Evolutionary conservation across 179 eudicot genomes (phyloP), one percentile per base, ranked within the genome.

Genomic region (Corrigiola litoralis): DNA sequence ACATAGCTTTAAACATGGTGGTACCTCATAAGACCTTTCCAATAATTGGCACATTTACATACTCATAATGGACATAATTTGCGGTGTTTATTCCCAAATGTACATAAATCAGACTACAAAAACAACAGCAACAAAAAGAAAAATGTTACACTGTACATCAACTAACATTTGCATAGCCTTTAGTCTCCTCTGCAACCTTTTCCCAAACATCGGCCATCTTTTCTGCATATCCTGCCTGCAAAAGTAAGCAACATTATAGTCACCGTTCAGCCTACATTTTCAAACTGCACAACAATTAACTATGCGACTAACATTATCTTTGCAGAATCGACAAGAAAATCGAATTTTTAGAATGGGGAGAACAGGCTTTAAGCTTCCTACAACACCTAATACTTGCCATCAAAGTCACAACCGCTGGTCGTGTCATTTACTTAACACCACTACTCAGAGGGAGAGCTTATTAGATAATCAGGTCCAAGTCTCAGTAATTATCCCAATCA

Each of bases 181-280:
- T 73, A 20, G 79, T 77, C 51, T 80, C 84, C 46, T 77, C 77
- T 8, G 81, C 84, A 67, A 77, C 84, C 65, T 74, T 80, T 56
- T 74, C 75, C 84, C 84, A 80, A 34, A 80, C 81, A 45, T 45
- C 40, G 23, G 81, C 81, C 72, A 74, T 74, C 71, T 77, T 80
- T 66, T 80, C 79, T 14, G 84, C 84, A 60, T 62, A 80, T 68
- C 84, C 84, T 31, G 81, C 84, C 84, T 80, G 77, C 72, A 58
- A 70, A 65, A 58, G 28, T 32, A 60, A 12, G 27, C n/a, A 6
- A 45, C 1, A 9, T 11, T 21, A 21, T 23, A 27, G 27, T 47
- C 36, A 36, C 47, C 12, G 21, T 23, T 24, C 12, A 8, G 11
- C 5, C 58, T 13, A 5, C 38, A 0, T 38, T 13, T 25, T 21